phyloP scores from a whole-genome alignment of 2,329 filamentous ascomycete species.

The Aspergillus sp. region DNA sequence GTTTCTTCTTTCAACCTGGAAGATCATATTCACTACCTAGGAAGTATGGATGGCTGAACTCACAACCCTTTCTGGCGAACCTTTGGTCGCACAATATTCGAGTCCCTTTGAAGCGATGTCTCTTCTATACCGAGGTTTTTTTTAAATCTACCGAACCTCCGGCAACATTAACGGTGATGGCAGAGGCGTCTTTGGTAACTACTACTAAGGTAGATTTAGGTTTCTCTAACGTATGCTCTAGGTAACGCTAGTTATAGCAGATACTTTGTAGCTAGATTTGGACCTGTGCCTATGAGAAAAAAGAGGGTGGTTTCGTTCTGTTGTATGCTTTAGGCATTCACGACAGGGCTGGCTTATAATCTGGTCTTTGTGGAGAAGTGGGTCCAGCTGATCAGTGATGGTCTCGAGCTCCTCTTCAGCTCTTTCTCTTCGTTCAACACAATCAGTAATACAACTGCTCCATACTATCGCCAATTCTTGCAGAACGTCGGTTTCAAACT shows the following conservation, averaged over 20 bases:
- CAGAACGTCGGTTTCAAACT: background rate
- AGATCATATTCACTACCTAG: too few species aligned
- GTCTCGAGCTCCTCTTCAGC: background rate
- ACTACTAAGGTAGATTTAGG: too few species aligned
- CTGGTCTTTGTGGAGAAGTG: too few species aligned
- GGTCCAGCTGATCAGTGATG: background rate
- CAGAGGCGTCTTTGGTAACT: background rate
- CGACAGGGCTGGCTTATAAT: too few species aligned
- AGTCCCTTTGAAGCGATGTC: conserved; percentile 4
- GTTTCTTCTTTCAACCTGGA: too few species aligned
- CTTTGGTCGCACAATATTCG: background rate
- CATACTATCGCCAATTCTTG: background rate
- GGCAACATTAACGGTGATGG: background rate
- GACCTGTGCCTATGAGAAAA: too few species aligned
- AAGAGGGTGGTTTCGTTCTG: background rate
- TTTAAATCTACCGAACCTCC: conserved; percentile 7
- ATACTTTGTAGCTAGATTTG: too few species aligned
- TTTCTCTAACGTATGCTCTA: too few species aligned
- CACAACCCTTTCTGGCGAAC: background rate
- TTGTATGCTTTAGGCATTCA: too few species aligned
- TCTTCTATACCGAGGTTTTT: conserved; percentile 1
- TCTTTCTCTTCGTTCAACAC: background rate
- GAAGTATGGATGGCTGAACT: background rate
- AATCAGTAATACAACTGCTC: background rate
- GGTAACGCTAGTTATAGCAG: too few species aligned